These are phyloP conservation scores for Neofusicoccum ribis DNA, from an alignment of 2,329 filamentous ascomycete genomes.

Conservation along the genomic window DNA sequence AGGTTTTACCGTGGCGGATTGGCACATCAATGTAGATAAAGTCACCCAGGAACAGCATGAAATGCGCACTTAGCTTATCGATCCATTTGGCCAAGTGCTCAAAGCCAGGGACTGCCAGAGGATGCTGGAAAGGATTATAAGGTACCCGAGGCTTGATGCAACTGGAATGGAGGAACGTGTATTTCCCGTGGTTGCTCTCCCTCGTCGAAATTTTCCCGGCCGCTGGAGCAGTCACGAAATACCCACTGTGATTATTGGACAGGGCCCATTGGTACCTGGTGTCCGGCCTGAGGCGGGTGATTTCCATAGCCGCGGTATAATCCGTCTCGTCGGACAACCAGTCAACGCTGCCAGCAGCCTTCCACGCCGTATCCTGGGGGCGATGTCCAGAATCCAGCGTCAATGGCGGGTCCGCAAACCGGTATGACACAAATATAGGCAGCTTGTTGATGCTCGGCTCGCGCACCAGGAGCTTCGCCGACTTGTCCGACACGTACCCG, in stretches of 20 bases:
- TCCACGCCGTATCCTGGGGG: slow-evolving; percentile 62
- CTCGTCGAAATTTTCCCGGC: slow-evolving; percentile 59
- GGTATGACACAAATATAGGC: slow-evolving; percentile 70
- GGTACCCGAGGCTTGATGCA: slow-evolving; percentile 92
- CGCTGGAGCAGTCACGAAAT: slow-evolving; percentile 75
- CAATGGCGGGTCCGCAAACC: slow-evolving; percentile 37
- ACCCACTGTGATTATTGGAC: slow-evolving; percentile 83
- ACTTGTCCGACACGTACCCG: slow-evolving; percentile 79
- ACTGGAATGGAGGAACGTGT: slow-evolving; percentile 89
- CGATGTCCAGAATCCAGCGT: slow-evolving; percentile 56
- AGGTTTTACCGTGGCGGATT: slow-evolving; percentile 68
- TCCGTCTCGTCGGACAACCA: slow-evolving; percentile 76
- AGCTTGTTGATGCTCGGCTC: slow-evolving; percentile 76
- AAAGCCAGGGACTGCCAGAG: slow-evolving; percentile 79
- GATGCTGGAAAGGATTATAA: slow-evolving; percentile 80
- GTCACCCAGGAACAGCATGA: slow-evolving; percentile 74
- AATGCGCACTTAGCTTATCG: slow-evolving; percentile 69
- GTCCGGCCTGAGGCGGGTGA: slow-evolving; percentile 68
- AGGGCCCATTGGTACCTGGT: slow-evolving; percentile 80
- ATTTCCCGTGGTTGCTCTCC: slow-evolving; percentile 63
- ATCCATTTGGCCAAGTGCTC: slow-evolving; percentile 73
- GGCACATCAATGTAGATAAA: slow-evolving; percentile 94
- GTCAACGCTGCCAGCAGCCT: slow-evolving; percentile 62
- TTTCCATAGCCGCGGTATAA: slow-evolving; percentile 70
- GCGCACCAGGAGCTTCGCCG: slow-evolving; percentile 78